Percentiles rank a stretch among this genome's conserved stretches.
Conservation (phyloP, 306 rosid genomes). For the Trifolium pratense region DNA sequence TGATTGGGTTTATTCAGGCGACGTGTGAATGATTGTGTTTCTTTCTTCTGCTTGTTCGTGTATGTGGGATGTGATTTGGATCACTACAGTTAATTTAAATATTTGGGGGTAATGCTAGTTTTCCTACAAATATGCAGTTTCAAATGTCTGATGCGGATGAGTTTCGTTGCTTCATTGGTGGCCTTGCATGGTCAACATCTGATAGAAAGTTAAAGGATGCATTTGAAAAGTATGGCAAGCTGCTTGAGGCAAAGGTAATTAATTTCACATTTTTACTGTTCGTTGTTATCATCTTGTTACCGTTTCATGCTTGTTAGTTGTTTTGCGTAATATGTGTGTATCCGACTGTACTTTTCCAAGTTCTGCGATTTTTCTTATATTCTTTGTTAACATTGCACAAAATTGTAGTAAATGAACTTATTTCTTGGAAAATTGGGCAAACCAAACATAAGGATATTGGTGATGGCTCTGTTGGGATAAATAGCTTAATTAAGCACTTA, state of each 20-base stretch:
- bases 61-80: neutral
- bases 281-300: neutral
- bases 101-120: conserved; percentile 16
- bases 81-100: neutral
- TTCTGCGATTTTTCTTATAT: neutral
- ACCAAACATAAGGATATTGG: neutral
- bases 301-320: conserved; percentile 5
- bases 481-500: too few species aligned
- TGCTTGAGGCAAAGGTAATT: conserved; percentile 89
- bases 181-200: conserved; percentile 95
- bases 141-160: conserved; percentile 83
- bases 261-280: neutral
- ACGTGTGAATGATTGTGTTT: neutral
- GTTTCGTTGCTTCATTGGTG: conserved; percentile 97
- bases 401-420: neutral
- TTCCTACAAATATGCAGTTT: conserved; percentile 47
- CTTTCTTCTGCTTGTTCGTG: neutral
- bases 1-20: neutral
- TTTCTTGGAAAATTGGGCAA: neutral
- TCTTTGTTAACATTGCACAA: neutral
- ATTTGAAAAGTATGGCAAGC: conserved; percentile 92
- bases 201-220: conserved; percentile 85
- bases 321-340: neutral
- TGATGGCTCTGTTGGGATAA: neutral
- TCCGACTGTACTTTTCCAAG: neutral